Base-by-base conservation (phyloP, 1,284 basidiomycete species). In the Flammula alnicola region DNA sequence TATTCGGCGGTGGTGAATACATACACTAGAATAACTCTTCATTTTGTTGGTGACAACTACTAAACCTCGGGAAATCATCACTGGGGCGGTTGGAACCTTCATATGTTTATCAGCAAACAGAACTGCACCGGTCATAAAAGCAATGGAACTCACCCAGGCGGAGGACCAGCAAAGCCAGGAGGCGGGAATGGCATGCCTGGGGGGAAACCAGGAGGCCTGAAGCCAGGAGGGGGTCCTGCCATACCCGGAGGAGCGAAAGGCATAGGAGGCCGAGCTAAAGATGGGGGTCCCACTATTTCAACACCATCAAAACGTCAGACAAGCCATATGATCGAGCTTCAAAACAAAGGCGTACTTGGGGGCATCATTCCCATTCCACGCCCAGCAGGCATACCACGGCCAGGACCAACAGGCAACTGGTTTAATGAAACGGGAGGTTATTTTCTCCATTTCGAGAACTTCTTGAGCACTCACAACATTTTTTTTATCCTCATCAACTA, bases 321-420 rank as follows among this genome's bases (percentile, higher is more conserved):
- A 25, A 49, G 52, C 31, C 38, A 17, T 31, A 44, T 31, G 27
- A 20, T 55, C 48, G 54, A 49, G 47, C 26, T 14, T 25, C 31
- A 16, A 27, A 44, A 49, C n/a, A 16, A 40, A 53, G 47, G 79
- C 89, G 63, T 68, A 91, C 92, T 86, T 19, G 93, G 91, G 56
- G 93, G 93, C 80, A 95, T 86, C 80, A 95, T 89, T 50, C 95
- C 95, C 83, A 98, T 97, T 44, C 97, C 96, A 63, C 96, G 88
- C 57, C 97, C 96, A 50, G 96, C 95, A 63, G 95, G 93, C 75
- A 93, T 88, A 61, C 95, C 97, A 54, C 91, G 85, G 56, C 97
- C 97, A 64, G 95, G 93, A 46, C 96, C 97, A 52, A 84, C 80
- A 57, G 90, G 87, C 56, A 95, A 78, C 92, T 94, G 65, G 32